Evolutionary conservation across 108 stramenopile species (phyloP), one percentile per base, ranked within the genome.

Genomic region (Conticribra guillardii): DNA sequence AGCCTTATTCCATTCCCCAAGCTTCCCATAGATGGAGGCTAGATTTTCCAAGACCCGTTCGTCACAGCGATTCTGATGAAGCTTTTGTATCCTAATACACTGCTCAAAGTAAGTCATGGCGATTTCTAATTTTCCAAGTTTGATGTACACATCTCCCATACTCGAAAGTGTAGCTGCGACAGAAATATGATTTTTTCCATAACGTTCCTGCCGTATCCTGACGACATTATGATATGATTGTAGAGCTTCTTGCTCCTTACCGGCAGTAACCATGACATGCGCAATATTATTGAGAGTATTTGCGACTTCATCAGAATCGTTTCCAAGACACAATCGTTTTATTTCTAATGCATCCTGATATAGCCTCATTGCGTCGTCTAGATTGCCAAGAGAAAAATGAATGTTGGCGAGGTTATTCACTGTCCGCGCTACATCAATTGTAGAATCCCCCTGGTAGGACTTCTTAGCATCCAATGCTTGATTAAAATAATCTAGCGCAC

Each of bases 371-470:
- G 80, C 80, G 47, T 81, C 75, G 37, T 71, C 64, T 14, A 81
- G 60, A 60, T 73, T 71, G 0, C 80, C 80, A 18, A 74, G 67
- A 1, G 80, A 76, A 34, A 76, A 81, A 46, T 81, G 80, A 52
- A 81, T 76, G 49, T 82, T 82, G 50, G 81, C 81, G 49, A 82
- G 65, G 54, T 82, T 82, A 44, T 82, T 82, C 28, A 82, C 70
- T 4, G 81, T 82, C 37, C 76, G 64, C 0, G 81, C 75, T 2
- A 75, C 73, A 47, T 82, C 73, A 21, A 82, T 73, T 14, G 81
- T 77, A 21, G 66, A 62, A 26, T 75, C 68, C 37, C 71, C 75
- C 26, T 73, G 81, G 44, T 30, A 58, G 2, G 55, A 32, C 48
- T 82, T 74, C 52, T 82, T 82, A 15, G 71, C 71, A 1, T 60